Percentiles rank a stretch among this genome's conserved stretches.
Conservation (phyloP, 2,329 filamentous ascomycete genomes). For the Pseudogymnoascus sp. region DNA sequence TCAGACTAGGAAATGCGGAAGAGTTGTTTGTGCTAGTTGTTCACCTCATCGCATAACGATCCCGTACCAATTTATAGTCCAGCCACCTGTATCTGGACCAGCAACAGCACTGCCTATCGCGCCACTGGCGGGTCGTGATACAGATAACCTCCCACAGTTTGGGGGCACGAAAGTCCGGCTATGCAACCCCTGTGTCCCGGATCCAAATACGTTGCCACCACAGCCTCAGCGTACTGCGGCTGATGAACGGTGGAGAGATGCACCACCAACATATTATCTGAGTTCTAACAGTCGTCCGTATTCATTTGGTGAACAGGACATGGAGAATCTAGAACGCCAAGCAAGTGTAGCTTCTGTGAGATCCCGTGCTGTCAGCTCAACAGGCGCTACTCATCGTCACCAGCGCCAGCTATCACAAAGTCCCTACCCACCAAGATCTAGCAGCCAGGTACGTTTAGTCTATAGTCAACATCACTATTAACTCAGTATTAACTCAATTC, state of each 20-base stretch:
- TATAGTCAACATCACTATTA: background rate
- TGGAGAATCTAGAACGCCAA: slow-evolving; percentile 7
- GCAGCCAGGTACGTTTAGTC: background rate
- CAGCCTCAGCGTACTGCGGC: slow-evolving; percentile 14
- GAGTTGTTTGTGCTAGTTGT: slow-evolving; percentile 82
- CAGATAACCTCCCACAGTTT: slow-evolving; percentile 33
- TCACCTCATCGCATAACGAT: slow-evolving; percentile 94
- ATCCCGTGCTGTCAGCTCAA: background rate
- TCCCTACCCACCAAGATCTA: background rate
- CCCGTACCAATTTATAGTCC: slow-evolving; percentile 85
- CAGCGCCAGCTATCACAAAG: background rate
- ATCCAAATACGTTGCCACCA: slow-evolving; percentile 53
- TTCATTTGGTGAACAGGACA: slow-evolving; percentile 10
- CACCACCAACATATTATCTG: slow-evolving; percentile 4
- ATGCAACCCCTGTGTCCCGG: slow-evolving; percentile 65
- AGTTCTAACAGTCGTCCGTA: slow-evolving; percentile 12
- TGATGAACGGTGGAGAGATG: slow-evolving; percentile 5
- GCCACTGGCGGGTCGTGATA: slow-evolving; percentile 15
- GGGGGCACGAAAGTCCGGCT: slow-evolving; percentile 61
- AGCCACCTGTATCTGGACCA: slow-evolving; percentile 44
- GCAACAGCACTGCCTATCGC: slow-evolving; percentile 19
- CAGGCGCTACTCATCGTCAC: background rate
- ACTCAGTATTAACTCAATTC: background rate
- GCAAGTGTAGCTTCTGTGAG: background rate
- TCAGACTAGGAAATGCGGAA: slow-evolving; percentile 66